phyloP scores from a whole-genome alignment of 2,329 filamentous ascomycete species.

The Penicillium sp. region DNA sequence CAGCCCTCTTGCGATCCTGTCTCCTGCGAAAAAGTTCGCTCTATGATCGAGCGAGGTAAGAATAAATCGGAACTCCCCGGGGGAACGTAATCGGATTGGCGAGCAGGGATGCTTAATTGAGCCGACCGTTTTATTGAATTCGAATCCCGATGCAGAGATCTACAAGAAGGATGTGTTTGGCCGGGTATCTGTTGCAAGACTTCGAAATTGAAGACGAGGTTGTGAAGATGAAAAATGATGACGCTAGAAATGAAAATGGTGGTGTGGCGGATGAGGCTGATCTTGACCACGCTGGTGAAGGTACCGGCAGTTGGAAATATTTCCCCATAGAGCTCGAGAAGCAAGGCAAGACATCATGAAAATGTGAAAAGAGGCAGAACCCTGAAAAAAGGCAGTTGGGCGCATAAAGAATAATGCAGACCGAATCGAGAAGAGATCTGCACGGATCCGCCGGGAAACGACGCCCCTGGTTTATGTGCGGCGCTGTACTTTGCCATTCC shows the following conservation, averaged over 20 bases:
- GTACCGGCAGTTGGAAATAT: not conserved
- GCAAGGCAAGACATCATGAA: not conserved
- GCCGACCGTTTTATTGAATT: too few relatives aligned
- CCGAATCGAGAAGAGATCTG: constrained; percentile 18
- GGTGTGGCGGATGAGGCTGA: not conserved
- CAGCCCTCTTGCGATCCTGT: too few relatives aligned
- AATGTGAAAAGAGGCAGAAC: not conserved
- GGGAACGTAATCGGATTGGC: too few relatives aligned
- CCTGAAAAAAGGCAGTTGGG: not conserved
- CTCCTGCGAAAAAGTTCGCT: too few relatives aligned
- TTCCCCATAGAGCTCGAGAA: not conserved
- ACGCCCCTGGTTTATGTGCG: constrained; percentile 20
- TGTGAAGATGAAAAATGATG: too few relatives aligned
- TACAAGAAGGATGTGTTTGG: too few relatives aligned
- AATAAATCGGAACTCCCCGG: too few relatives aligned
- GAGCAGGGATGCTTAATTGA: too few relatives aligned
- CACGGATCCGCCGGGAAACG: constrained; percentile 24
- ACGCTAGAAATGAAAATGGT: not conserved
- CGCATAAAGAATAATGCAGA: not conserved
- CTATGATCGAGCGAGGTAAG: too few relatives aligned
- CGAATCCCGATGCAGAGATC: too few relatives aligned
- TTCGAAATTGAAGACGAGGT: too few relatives aligned
- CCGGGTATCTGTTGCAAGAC: too few relatives aligned
- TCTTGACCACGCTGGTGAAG: not conserved
- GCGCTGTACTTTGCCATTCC: constrained; percentile 14